Conservation (phyloP, 2,329 filamentous ascomycete species). For the Cucurbitaria berberidis region DNA sequence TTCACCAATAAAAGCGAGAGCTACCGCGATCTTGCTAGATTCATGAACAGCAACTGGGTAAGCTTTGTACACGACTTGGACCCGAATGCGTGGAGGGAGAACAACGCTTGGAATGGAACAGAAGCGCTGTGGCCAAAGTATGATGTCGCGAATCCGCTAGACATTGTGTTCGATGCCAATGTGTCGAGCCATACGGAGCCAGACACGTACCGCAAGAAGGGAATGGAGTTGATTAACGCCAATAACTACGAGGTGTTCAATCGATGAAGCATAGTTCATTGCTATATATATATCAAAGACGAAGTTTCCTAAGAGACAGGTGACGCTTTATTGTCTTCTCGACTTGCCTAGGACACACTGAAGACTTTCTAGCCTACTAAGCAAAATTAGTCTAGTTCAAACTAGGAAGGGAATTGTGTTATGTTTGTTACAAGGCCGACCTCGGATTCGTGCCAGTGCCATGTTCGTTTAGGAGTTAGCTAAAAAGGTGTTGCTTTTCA, state of each 20-base stretch:
- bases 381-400: no score
- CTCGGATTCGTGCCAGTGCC: no score
- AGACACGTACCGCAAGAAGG: slow-evolving; percentile 54
- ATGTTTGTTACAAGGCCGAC: no score
- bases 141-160: slow-evolving; percentile 39
- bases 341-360: no score
- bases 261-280: slow-evolving; percentile 4
- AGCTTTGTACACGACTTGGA: slow-evolving; percentile 53
- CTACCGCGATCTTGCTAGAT: slow-evolving; percentile 49
- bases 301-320: no score
- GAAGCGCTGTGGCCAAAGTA: slow-evolving; percentile 52
- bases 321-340: no score
- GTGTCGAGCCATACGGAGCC: slow-evolving; percentile 48
- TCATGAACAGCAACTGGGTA: slow-evolving; percentile 56
- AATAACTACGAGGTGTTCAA: slow-evolving; percentile 17
- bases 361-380: no score
- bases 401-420: no score
- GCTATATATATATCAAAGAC: no score
- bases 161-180: slow-evolving; percentile 58
- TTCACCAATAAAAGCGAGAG: slow-evolving; percentile 45
- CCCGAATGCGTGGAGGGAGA: slow-evolving; percentile 33
- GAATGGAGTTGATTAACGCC: slow-evolving; percentile 53
- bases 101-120: slow-evolving; percentile 20
- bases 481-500: no score
- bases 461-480: no score